These are phyloP conservation scores for Neonectria faginata DNA, from an alignment of 2,329 filamentous ascomycete genomes.

Conservation along the genomic window DNA sequence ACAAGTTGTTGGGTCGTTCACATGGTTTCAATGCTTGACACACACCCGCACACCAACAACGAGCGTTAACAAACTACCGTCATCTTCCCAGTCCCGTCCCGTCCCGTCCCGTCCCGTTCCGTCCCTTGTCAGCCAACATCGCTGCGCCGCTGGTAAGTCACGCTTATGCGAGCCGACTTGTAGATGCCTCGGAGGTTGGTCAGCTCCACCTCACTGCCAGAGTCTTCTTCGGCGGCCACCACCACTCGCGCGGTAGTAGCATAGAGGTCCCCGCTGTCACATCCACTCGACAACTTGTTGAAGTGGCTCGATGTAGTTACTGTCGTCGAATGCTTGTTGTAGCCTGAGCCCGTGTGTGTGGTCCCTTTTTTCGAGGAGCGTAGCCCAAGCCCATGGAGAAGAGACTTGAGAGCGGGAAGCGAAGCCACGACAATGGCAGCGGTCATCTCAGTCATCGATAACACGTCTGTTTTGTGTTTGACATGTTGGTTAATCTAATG, in stretches of 20 bases:
- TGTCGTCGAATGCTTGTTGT: no score
- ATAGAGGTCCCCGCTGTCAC: conserved; percentile 17
- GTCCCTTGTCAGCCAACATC: no score
- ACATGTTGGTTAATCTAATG: background rate
- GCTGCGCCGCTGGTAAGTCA: conserved; percentile 33
- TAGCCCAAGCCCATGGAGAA: conserved; percentile 30
- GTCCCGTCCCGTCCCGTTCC: no score
- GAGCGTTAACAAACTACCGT: no score
- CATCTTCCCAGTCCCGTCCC: no score
- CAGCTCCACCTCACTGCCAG: conserved; percentile 39
- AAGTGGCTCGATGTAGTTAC: no score
- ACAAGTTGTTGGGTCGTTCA: no score
- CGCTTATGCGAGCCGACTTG: conserved; percentile 39
- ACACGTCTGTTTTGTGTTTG: conserved; percentile 25
- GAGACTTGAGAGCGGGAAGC: conserved; percentile 37
- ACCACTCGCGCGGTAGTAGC: background rate
- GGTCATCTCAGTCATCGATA: conserved; percentile 36
- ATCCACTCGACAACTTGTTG: conserved; percentile 34
- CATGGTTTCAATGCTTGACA: no score
- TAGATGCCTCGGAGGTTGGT: conserved; percentile 20
- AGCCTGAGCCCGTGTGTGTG: conserved; percentile 23
- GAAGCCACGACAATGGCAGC: conserved; percentile 41
- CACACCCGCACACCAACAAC: no score
- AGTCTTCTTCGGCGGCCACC: conserved; percentile 32
- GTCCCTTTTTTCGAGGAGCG: conserved; percentile 33